phyloP scores from a whole-genome alignment of 768 basidiomycete genomes.

The Naganishia onofrii region DNA sequence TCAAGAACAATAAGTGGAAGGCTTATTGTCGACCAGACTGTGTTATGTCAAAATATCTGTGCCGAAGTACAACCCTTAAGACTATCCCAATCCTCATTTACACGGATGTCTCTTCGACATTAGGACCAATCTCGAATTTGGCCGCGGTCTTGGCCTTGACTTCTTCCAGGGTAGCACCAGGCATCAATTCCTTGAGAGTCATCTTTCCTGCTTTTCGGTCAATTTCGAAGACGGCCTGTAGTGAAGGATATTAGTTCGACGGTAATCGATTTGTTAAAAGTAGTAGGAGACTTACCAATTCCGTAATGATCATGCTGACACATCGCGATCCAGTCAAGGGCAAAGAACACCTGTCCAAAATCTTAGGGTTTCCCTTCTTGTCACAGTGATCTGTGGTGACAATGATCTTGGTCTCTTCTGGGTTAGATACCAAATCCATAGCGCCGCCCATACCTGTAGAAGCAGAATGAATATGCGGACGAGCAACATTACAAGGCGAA shows the following conservation, averaged over 20 bases:
- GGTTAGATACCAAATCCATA: conserved; percentile 93
- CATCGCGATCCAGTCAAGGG: conserved; percentile 83
- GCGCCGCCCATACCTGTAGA: conserved; percentile 71
- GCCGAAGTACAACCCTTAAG: neutral
- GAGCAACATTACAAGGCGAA: too few species aligned
- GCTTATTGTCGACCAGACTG: neutral
- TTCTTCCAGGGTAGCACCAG: conserved; percentile 77
- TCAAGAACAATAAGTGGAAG: too few species aligned
- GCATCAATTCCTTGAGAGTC: conserved; percentile 72
- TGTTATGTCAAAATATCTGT: neutral
- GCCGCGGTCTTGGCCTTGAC: conserved; percentile 84
- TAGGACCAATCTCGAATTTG: conserved; percentile 58
- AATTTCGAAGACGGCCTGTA: conserved; percentile 67
- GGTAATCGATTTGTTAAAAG: neutral
- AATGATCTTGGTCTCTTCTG: conserved; percentile 85
- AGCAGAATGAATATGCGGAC: neutral
- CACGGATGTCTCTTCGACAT: conserved; percentile 24
- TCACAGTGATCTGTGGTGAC: conserved; percentile 84
- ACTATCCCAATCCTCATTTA: neutral
- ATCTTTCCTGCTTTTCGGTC: conserved; percentile 70
- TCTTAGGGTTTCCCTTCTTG: conserved; percentile 84
- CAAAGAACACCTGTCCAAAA: conserved; percentile 72
- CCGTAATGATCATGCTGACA: conserved; percentile 87
- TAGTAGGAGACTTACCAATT: conserved; percentile 56
- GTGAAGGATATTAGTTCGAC: neutral